Conservation (phyloP, 139 green algal genomes). For the Chlorella sp. region DNA sequence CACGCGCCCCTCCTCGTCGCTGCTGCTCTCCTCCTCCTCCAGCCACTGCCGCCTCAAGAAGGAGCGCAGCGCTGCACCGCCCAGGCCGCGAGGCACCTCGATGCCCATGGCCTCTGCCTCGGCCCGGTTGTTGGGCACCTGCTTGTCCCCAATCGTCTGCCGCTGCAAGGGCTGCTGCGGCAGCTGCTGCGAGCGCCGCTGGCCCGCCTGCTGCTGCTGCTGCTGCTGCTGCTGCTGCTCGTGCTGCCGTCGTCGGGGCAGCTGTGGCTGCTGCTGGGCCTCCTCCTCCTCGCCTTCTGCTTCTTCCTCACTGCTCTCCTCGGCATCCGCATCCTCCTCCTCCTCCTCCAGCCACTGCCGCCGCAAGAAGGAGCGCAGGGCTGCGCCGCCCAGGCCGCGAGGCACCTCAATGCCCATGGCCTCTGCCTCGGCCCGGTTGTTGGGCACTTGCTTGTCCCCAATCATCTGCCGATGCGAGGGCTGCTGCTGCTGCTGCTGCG, state of each 20-base stretch:
- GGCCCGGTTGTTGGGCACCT: background rate
- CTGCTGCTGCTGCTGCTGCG: background rate
- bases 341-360: background rate
- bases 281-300: slow-evolving; percentile 5
- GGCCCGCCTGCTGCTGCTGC: background rate
- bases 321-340: background rate
- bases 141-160: too few species aligned
- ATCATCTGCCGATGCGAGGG: background rate
- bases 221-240: background rate
- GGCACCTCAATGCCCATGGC: slow-evolving; percentile 4
- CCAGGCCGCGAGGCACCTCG: slow-evolving; percentile 11
- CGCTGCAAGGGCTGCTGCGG: background rate
- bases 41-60: background rate
- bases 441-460: too few species aligned
- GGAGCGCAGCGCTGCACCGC: slow-evolving; percentile 17
- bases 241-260: background rate
- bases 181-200: background rate
- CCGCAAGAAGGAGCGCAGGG: background rate
- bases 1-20: background rate
- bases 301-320: background rate
- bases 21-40: background rate
- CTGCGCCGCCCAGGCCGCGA: slow-evolving; percentile 5
- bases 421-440: background rate
- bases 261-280: background rate
- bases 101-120: background rate